A percentile compares a stretch with the other conserved stretches of the same genome.
These are phyloP conservation scores for Aspergillus thermomutatus DNA, from an alignment of 2,329 filamentous ascomycete genomes.

Conservation along the genomic window DNA sequence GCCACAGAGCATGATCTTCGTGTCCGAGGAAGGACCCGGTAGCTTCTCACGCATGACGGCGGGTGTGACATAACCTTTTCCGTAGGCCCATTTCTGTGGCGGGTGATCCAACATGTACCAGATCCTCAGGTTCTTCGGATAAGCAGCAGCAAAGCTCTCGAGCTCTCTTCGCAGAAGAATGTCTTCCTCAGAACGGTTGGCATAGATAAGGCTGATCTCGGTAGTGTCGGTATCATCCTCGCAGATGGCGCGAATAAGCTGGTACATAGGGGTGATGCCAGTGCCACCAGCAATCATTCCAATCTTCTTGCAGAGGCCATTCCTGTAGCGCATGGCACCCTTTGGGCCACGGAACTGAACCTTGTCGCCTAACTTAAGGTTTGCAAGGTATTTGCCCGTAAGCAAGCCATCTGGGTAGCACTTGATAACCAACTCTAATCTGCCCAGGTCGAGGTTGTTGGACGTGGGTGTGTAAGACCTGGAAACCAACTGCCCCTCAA, in stretches of 20 bases:
- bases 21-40: conserved; percentile 44
- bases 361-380: conserved; percentile 28
- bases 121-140: conserved; percentile 54
- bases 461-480: conserved; percentile 53
- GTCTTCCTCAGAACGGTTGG: conserved; percentile 56
- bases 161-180: conserved; percentile 57
- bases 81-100: conserved; percentile 46
- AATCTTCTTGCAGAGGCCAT: conserved; percentile 26
- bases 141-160: conserved; percentile 50
- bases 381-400: conserved; percentile 28
- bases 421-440: conserved; percentile 34
- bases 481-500: conserved; percentile 46
- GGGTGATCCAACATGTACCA: conserved; percentile 54
- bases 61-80: conserved; percentile 50
- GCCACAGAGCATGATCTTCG: conserved; percentile 58
- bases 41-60: conserved; percentile 51
- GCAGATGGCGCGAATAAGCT: conserved; percentile 61
- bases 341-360: conserved; percentile 36
- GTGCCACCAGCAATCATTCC: conserved; percentile 40
- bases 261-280: conserved; percentile 53
- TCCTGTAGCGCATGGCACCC: conserved; percentile 30
- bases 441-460: conserved; percentile 30
- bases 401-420: conserved; percentile 32
- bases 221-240: conserved; percentile 58
- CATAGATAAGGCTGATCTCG: conserved; percentile 56